Percentiles rank a stretch among this genome's conserved stretches.
These are phyloP conservation scores for Thuidium tamariscinum DNA, from an alignment of 225 moss, liverwort and hornwort species.

Conservation along the genomic window DNA sequence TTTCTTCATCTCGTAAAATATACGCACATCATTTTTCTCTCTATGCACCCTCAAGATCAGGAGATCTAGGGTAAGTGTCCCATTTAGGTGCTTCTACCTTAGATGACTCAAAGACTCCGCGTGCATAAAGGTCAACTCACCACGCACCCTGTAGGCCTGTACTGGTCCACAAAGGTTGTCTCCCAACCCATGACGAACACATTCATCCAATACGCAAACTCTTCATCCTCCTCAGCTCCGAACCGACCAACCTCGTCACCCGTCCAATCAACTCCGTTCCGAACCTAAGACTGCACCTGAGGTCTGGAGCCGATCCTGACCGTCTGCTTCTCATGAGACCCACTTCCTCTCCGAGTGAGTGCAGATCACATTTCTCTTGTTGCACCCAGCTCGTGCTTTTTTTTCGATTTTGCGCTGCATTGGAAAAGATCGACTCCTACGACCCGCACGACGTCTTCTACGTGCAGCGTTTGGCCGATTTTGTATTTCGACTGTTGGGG, in stretches of 20 bases:
- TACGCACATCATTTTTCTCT: too few species aligned
- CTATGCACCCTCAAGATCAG: too few species aligned
- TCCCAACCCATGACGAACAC: neutral
- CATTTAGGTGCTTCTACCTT: too few species aligned
- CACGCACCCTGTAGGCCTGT: neutral
- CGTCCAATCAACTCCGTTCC: neutral
- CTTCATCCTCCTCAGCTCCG: neutral
- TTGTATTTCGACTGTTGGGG: neutral
- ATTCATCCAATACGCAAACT: neutral
- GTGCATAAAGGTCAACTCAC: neutral
- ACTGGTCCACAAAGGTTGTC: neutral
- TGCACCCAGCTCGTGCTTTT: neutral
- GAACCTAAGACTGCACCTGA: neutral
- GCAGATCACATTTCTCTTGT: neutral
- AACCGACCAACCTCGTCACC: conserved; percentile 2
- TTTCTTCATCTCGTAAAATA: too few species aligned
- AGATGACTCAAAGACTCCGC: too few species aligned
- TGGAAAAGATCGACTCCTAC: neutral
- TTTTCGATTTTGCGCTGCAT: neutral
- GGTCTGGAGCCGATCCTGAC: neutral
- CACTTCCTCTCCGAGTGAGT: neutral
- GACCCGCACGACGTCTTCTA: neutral
- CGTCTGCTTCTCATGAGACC: neutral
- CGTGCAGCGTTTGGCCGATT: neutral
- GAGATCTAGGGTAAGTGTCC: too few species aligned